Base-by-base conservation (phyloP, 441 rosid species). In the Euphorbia neoarborescens region DNA sequence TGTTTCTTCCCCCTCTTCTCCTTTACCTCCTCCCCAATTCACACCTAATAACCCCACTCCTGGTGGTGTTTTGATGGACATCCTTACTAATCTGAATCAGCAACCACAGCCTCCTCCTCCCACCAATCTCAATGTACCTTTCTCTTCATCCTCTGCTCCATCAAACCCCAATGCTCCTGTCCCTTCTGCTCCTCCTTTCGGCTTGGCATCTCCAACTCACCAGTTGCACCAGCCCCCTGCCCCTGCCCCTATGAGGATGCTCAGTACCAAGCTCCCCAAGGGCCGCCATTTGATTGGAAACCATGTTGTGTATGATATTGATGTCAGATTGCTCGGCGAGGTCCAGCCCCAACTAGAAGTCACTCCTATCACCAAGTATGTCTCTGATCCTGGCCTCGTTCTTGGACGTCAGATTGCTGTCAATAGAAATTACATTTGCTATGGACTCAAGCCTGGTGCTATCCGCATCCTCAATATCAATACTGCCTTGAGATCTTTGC, bases 351-450 rank as follows among this genome's bases (percentile, higher is more conserved):
- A 89, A 70, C 88, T 89, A 7, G 92, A 88, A 76, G 92, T 88
- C 70, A 88, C 95, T 73, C 95, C 95, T 53, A 89, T 89, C 53
- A 89, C 95, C 44, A 88, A 85, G 83, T 89, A 89, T 68, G 72
- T 65, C 14, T 92, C 97, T 25, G 98, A 94, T 78, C 97, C 98
- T 44, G 88, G 83, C 73, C 91, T 90, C 15, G 80, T 87, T 0
- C 78, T 92, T 34, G 99, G 99, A 11, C 78, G 93, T 0, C 97
- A 92, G 78, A 90, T 94, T 73, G 98, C 98, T 4, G 97, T 90
- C 13, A 92, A 89, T 73, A 80, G 79, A 79, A 80, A 79, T 61
- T 94, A 94, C 68, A 88, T 92, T 15, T 92, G 97, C 75, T 94
- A 94, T 27, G 99, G 98, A 1, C 78, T 94, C 60, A 94, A 92